Conservation (phyloP, 2,329 filamentous ascomycete species). For the Neocatenulostroma microsporum region DNA sequence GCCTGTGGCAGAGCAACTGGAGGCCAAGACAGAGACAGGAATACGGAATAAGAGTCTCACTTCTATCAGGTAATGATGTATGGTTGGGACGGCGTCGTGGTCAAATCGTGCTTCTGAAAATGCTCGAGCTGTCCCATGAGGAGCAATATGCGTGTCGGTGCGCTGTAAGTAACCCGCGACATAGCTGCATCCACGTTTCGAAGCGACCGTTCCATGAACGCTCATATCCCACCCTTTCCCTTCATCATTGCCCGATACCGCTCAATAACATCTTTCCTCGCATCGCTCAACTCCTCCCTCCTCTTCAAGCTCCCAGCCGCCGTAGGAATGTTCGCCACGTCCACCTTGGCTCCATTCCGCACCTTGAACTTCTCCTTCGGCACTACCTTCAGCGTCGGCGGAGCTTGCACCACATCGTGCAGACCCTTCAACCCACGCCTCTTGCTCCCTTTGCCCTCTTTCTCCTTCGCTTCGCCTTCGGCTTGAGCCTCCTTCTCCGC, state of each 20-base stretch:
- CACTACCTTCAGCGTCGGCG: slow-evolving; percentile 61
- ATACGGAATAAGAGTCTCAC: too few relatives aligned
- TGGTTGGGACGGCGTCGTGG: too few relatives aligned
- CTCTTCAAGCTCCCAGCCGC: slow-evolving; percentile 62
- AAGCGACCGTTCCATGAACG: too few relatives aligned
- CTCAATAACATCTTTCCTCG: slow-evolving; percentile 63
- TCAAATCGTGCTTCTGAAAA: too few relatives aligned
- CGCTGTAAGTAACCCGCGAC: too few relatives aligned
- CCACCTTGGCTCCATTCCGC: slow-evolving; percentile 55
- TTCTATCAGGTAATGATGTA: too few relatives aligned
- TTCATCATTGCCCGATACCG: slow-evolving; percentile 63
- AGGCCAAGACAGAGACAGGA: too few relatives aligned
- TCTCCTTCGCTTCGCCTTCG: neutral
- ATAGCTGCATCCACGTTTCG: too few relatives aligned
- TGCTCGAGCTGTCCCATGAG: too few relatives aligned
- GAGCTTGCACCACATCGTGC: slow-evolving; percentile 61
- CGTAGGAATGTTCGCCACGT: slow-evolving; percentile 62
- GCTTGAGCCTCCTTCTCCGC: slow-evolving; percentile 36
- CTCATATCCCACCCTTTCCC: slow-evolving; percentile 7
- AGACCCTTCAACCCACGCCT: slow-evolving; percentile 47
- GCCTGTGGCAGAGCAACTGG: too few relatives aligned
- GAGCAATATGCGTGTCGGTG: too few relatives aligned
- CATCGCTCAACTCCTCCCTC: slow-evolving; percentile 64
- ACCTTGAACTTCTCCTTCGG: slow-evolving; percentile 58
- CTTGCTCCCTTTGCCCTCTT: too few relatives aligned